These are phyloP conservation scores for Curvularia eragrostidis DNA, from an alignment of 2,329 filamentous ascomycete species.

Conservation along the genomic window DNA sequence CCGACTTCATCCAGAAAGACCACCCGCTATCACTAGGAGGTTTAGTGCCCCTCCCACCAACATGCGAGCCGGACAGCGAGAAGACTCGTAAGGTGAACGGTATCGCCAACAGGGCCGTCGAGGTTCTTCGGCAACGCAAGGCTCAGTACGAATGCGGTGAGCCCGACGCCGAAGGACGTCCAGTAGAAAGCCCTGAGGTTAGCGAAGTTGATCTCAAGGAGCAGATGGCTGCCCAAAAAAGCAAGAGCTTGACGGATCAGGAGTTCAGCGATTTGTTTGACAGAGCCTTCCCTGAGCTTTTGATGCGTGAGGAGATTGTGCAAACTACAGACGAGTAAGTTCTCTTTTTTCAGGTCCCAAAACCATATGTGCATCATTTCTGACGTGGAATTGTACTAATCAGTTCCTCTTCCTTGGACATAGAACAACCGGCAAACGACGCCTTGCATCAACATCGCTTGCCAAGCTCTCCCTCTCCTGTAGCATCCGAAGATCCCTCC, in stretches of 20 bases:
- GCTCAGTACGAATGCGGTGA: constrained; percentile 92
- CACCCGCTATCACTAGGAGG: constrained; percentile 86
- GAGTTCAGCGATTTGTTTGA: constrained; percentile 92
- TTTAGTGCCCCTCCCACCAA: constrained; percentile 82
- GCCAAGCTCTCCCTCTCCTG: constrained; percentile 88
- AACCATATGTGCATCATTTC: constrained; percentile 35
- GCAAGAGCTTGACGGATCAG: constrained; percentile 80
- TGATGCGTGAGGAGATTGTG: constrained; percentile 66
- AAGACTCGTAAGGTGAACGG: constrained; percentile 86
- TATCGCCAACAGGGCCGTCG: constrained; percentile 86
- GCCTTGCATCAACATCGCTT: constrained; percentile 86
- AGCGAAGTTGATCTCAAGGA: constrained; percentile 75
- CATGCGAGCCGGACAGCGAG: constrained; percentile 93
- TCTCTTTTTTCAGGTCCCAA: constrained; percentile 22
- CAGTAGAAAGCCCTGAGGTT: constrained; percentile 69
- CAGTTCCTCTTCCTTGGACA: constrained; percentile 75
- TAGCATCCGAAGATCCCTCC: constrained; percentile 77
- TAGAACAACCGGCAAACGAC: constrained; percentile 72
- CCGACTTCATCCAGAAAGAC: constrained; percentile 82
- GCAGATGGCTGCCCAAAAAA: constrained; percentile 75
- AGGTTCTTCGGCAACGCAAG: constrained; percentile 82
- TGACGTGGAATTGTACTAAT: constrained; percentile 70
- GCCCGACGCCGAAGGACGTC: constrained; percentile 67
- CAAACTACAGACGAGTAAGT: constrained; percentile 66
- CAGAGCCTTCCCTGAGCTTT: constrained; percentile 75